phyloP scores from a whole-genome alignment of 345 rosid genomes.

The Boechera divaricarpa region DNA sequence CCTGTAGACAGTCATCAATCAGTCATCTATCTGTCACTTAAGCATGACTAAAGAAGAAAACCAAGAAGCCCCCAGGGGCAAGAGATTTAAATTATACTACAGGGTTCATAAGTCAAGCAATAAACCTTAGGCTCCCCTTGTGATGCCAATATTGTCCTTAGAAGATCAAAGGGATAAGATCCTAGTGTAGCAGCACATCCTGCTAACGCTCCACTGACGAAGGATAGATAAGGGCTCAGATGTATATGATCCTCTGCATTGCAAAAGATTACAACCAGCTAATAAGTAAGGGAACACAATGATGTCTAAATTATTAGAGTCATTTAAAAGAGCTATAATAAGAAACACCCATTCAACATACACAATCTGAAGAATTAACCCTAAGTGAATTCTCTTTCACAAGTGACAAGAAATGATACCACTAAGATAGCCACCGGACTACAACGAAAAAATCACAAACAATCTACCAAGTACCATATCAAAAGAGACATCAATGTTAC shows the following conservation, averaged over 20 bases:
- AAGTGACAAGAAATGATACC: neutral
- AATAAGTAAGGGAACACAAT: neutral
- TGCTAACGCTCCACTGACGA: slow-evolving; percentile 86
- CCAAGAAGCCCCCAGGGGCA: neutral
- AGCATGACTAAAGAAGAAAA: slow-evolving; percentile 3
- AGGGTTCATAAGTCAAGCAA: slow-evolving; percentile 14
- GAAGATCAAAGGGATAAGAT: slow-evolving; percentile 98
- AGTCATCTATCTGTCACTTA: slow-evolving; percentile 27
- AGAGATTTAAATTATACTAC: neutral
- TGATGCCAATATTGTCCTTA: slow-evolving; percentile 89
- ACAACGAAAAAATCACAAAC: neutral
- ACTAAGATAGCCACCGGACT: neutral
- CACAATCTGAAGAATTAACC: neutral
- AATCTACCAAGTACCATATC: slow-evolving; percentile 11
- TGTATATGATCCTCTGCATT: slow-evolving; percentile 86
- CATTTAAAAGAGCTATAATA: neutral
- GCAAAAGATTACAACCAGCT: slow-evolving; percentile 17
- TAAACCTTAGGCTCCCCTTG: slow-evolving; percentile 98
- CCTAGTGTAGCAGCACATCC: slow-evolving; percentile 98
- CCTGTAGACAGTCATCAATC: slow-evolving; percentile 50
- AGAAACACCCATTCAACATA: slow-evolving; percentile 4
- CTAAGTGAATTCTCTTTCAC: neutral
- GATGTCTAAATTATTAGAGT: neutral
- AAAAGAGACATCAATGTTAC: slow-evolving; percentile 2
- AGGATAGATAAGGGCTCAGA: slow-evolving; percentile 84